phyloP scores from a whole-genome alignment of 805 yeast species.

The Wickerhamiella vanderwaltii region DNA sequence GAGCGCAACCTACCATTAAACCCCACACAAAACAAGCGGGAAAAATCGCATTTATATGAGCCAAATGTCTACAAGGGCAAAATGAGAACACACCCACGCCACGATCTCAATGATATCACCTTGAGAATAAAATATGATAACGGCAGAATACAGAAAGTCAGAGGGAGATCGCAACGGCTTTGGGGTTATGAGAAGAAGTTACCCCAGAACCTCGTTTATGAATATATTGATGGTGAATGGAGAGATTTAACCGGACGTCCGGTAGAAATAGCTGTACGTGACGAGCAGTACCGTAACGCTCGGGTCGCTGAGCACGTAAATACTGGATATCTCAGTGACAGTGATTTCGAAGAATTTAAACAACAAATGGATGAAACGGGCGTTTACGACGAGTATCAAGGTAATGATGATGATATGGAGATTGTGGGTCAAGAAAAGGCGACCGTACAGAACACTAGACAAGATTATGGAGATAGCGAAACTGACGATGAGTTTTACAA shows the following conservation, averaged over 20 bases:
- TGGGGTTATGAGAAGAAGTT: slow-evolving; percentile 74
- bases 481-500: slow-evolving; percentile 13
- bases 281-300: slow-evolving; percentile 21
- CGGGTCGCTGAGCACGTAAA: slow-evolving; percentile 13
- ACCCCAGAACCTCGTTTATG: slow-evolving; percentile 44
- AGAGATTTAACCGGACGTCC: slow-evolving; percentile 67
- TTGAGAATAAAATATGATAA: slow-evolving; percentile 64
- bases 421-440: slow-evolving; percentile 26
- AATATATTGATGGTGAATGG: slow-evolving; percentile 60
- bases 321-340: slow-evolving; percentile 20
- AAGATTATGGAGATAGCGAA: slow-evolving; percentile 21
- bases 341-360: slow-evolving; percentile 23
- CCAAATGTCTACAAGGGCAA: slow-evolving; percentile 44
- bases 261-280: slow-evolving; percentile 42
- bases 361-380: slow-evolving; percentile 11
- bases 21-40: slow-evolving; percentile 25
- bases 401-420: slow-evolving; percentile 33
- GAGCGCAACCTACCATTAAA: slow-evolving; percentile 27
- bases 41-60: slow-evolving; percentile 27
- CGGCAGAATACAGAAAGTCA: slow-evolving; percentile 11
- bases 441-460: slow-evolving; percentile 20
- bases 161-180: slow-evolving; percentile 25
- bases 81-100: slow-evolving; percentile 43
- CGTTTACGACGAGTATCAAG: slow-evolving; percentile 26
- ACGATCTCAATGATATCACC: slow-evolving; percentile 42